Base-by-base conservation (phyloP, 2,329 filamentous ascomycete genomes). In the Chrysoporthe cubensis region DNA sequence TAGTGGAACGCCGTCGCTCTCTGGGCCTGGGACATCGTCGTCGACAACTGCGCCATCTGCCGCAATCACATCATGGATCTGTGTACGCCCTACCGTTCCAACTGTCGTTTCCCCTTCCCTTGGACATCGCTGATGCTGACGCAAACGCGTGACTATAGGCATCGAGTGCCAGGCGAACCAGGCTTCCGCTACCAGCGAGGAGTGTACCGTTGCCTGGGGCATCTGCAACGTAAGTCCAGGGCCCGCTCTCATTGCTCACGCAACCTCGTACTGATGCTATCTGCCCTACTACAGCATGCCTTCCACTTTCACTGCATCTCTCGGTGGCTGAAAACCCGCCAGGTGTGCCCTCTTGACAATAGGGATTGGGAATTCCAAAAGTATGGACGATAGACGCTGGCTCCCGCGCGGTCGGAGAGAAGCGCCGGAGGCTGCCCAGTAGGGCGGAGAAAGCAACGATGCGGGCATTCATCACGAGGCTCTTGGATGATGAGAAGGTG, bases 281-380 rank as follows among this genome's bases (percentile, higher is more conserved):
- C 69, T 57, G 26, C 46, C 43, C 14, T 21, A 69, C 18, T 50
- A 68, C 76, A 99, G 96, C 96, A 99, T 78, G 96, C 96, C 42
- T 99, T 99, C 86, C 96, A 99, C 81, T 99, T 99, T 83, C 96
- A 99, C 83, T 99, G 96, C 84, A 99, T 99, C 78, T 98, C 96
- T 14, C 89, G 96, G 81, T 99, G 96, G 96, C 85, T 99, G 69
- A 99, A 99, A 86, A 97, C 96, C n/a, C 90, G 96, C 77, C 96
- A 98, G 78, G 96, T 99, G 62, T 99, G 96, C 78, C 96, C 96
- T 18, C 85, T 99, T 57, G 96, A 99, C 82, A 99, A 99, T 83
- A 87, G 95, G 75, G 96, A 99, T 80, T 99, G 96, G 96, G 96
- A 99, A 79, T 99, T 98, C 85, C 96, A 99, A 82, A 99, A 98